A percentile compares a stretch with the other conserved stretches of the same genome.
phyloP scores from a whole-genome alignment of 768 basidiomycete genomes.

The Kwoniella europaea region DNA sequence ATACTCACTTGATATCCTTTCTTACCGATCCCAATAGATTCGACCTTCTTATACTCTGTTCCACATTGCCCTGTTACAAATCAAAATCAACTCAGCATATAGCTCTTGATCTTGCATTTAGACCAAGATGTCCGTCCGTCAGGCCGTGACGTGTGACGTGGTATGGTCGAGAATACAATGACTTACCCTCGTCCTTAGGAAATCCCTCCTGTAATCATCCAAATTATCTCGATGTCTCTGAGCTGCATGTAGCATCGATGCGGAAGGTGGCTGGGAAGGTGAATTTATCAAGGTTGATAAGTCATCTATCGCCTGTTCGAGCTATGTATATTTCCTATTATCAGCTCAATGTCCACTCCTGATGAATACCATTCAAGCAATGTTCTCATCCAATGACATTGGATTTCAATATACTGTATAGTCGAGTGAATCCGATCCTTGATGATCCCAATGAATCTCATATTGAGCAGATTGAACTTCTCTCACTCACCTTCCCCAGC shows the following conservation, averaged over 20 bases:
- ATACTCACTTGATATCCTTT: slow-evolving; percentile 88
- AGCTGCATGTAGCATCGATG: slow-evolving; percentile 83
- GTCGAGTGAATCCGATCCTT: too few species aligned
- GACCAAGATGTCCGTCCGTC: too few species aligned
- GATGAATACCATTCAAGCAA: too few species aligned
- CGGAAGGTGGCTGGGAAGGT: slow-evolving; percentile 71
- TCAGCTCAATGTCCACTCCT: background rate
- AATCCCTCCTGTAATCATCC: slow-evolving; percentile 83
- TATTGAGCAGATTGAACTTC: background rate
- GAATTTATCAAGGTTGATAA: slow-evolving; percentile 69
- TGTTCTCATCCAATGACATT: too few species aligned
- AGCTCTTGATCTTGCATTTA: too few species aligned
- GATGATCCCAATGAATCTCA: too few species aligned
- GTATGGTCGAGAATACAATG: background rate
- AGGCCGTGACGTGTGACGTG: too few species aligned
- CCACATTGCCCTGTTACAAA: slow-evolving; percentile 69
- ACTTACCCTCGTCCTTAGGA: slow-evolving; percentile 79
- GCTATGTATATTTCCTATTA: slow-evolving; percentile 61
- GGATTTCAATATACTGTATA: too few species aligned
- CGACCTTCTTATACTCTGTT: slow-evolving; percentile 80
- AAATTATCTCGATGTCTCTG: slow-evolving; percentile 89
- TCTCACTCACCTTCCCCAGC: slow-evolving; percentile 71
- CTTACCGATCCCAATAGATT: slow-evolving; percentile 87
- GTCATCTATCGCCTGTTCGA: slow-evolving; percentile 84
- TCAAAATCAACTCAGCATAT: too few species aligned